phyloP scores from a whole-genome alignment of 441 rosid genomes.

The Sinapis alba region DNA sequence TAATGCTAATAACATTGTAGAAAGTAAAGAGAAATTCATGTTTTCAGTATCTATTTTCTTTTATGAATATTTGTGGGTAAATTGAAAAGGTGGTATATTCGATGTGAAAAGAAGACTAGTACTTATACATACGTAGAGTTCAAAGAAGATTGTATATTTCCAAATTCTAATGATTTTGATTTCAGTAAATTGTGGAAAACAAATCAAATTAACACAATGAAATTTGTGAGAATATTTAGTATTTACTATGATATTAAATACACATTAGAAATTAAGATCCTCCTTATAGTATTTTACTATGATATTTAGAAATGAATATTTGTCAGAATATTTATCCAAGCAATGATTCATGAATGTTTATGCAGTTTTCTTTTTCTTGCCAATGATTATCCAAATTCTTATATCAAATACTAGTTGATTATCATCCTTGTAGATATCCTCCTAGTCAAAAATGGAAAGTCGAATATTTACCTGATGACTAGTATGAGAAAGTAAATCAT shows the following conservation, averaged over 20 bases:
- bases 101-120: not conserved
- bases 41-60: not conserved
- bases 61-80: not conserved
- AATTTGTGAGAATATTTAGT: not conserved
- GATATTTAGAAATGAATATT: not conserved
- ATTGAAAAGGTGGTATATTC: not conserved
- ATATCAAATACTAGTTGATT: not conserved
- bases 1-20: constrained; percentile 15
- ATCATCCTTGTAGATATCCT: not conserved
- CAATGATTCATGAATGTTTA: not conserved
- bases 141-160: not conserved
- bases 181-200: not conserved
- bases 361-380: not conserved
- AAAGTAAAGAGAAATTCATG: constrained; percentile 8
- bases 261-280: not conserved
- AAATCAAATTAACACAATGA: not conserved
- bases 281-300: too few species aligned
- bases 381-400: not conserved
- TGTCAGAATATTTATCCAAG: not conserved
- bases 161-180: not conserved
- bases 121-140: constrained; percentile 3
- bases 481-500: not conserved
- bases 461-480: not conserved
- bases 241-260: not conserved
- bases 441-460: not conserved